Evolutionary conservation across 2,329 filamentous ascomycete species (phyloP).

Genomic region (Fusarium veterinarium): DNA sequence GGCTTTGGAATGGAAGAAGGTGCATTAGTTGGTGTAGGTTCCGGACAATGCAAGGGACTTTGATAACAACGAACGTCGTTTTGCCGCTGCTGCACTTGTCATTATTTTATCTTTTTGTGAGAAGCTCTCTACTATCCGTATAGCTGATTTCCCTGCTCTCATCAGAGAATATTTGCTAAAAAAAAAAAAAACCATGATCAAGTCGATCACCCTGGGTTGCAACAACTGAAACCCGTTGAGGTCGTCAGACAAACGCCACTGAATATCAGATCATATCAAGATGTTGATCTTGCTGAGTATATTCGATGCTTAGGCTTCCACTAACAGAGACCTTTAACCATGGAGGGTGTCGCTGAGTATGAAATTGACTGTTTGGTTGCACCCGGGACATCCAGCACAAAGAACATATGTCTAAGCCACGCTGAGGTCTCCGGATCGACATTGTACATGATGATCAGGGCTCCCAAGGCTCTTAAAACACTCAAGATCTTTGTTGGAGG

Average conservation of each 20-base stretch:
- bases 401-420: neutral
- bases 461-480: neutral
- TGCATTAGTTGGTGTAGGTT: neutral
- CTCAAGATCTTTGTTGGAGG: neutral
- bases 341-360: conserved; percentile 1
- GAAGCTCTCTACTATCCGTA: neutral
- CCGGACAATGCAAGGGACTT: neutral
- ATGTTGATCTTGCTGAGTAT: neutral
- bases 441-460: neutral
- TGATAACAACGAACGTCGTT: neutral
- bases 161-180: conserved; percentile 3
- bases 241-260: neutral
- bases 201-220: neutral
- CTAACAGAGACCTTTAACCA: neutral
- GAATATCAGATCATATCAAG: neutral
- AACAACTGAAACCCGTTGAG: neutral
- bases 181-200: conserved; percentile 8
- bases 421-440: neutral
- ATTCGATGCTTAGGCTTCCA: conserved; percentile 2
- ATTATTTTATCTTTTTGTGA: conserved; percentile 24
- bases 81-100: neutral
- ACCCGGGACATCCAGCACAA: neutral
- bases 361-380: neutral
- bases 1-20: conserved; percentile 6
- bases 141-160: neutral